Evolutionary conservation across 805 yeast genomes (phyloP).

Genomic region (Saccharomycopsis sp.): DNA sequence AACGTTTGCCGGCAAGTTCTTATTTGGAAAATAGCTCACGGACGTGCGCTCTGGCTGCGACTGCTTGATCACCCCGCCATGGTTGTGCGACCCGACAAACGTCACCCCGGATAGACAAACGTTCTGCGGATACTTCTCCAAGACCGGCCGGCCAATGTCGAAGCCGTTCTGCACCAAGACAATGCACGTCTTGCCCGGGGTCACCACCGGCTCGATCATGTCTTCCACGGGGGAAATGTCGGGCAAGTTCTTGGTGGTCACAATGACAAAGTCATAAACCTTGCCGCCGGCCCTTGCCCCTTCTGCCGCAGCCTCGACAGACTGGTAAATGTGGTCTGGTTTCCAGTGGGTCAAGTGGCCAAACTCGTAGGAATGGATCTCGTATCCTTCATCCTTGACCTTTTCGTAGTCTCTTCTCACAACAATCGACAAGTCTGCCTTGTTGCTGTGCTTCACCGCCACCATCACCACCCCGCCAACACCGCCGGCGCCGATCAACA

Average conservation of each 20-base stretch:
- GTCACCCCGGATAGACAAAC: conserved; percentile 54
- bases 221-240: conserved; percentile 51
- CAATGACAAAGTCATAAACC: conserved; percentile 49
- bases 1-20: conserved; percentile 26
- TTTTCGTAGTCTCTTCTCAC: conserved; percentile 56
- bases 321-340: conserved; percentile 40
- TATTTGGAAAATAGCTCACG: conserved; percentile 44
- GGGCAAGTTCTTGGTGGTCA: conserved; percentile 61
- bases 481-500: conserved; percentile 78
- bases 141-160: conserved; percentile 50
- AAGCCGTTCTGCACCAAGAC: conserved; percentile 62
- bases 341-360: conserved; percentile 46
- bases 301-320: conserved; percentile 36
- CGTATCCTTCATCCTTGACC: conserved; percentile 45
- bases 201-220: conserved; percentile 41
- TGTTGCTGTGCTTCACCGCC: conserved; percentile 41
- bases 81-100: conserved; percentile 50
- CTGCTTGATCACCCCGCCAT: conserved; percentile 42
- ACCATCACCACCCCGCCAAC: conserved; percentile 75
- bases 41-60: conserved; percentile 40
- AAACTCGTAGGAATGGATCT: conserved; percentile 52
- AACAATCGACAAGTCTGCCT: conserved; percentile 49
- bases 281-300: too few species aligned
- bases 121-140: conserved; percentile 39
- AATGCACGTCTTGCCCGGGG: conserved; percentile 35